These are phyloP conservation scores for Vachellia pachyceras DNA, from an alignment of 306 rosid species.

Conservation along the genomic window DNA sequence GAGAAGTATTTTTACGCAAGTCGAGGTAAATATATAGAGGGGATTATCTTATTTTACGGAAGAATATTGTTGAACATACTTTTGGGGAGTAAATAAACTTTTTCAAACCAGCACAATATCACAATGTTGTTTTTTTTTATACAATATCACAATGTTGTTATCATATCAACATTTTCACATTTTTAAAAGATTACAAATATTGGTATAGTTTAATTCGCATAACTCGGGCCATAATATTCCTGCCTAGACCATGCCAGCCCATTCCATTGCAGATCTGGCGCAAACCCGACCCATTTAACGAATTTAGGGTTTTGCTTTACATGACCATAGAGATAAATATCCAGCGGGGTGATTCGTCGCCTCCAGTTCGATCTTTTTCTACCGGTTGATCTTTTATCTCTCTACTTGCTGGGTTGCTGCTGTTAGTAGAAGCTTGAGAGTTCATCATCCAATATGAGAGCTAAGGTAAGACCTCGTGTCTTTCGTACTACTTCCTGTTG, in stretches of 20 bases:
- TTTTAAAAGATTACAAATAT: not conserved
- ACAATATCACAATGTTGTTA: not conserved
- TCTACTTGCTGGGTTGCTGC: not conserved
- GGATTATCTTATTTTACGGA: too few species aligned
- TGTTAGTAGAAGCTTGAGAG: constrained; percentile 11
- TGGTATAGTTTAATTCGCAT: not conserved
- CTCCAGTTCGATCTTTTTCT: not conserved
- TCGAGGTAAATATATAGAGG: too few species aligned
- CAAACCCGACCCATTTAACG: not conserved
- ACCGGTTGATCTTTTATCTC: not conserved
- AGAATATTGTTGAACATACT: too few species aligned
- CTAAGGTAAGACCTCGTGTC: constrained; percentile 36
- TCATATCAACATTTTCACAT: too few species aligned
- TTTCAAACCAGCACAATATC: too few species aligned
- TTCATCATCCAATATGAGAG: constrained; percentile 49
- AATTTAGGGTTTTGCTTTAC: constrained; percentile 37
- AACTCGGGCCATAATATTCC: not conserved
- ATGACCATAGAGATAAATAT: constrained; percentile 27
- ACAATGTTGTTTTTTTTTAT: too few species aligned
- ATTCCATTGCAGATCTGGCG: not conserved
- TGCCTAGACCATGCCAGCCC: not conserved
- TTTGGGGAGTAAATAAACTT: too few species aligned
- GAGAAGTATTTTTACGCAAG: too few species aligned
- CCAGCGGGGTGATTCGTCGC: constrained; percentile 1
- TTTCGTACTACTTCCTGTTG: not conserved